Conservation (phyloP, 2,329 filamentous ascomycete species). For the Cytospora leucostoma region DNA sequence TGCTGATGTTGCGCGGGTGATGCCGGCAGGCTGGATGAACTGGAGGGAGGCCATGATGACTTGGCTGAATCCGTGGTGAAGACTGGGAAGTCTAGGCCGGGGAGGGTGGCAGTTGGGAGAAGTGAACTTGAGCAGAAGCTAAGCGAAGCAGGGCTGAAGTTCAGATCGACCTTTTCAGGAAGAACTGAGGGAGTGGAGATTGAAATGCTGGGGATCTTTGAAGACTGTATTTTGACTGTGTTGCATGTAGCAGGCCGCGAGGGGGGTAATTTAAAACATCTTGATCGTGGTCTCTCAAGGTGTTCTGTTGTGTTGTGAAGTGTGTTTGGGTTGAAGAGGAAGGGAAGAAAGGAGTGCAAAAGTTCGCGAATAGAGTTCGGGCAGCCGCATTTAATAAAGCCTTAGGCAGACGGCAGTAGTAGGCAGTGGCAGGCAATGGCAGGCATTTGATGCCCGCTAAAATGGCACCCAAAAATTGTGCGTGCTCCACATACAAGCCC, state of each 20-base stretch:
- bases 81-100: constrained; percentile 68
- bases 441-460: no score
- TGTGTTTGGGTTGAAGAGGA: constrained; percentile 39
- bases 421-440: neutral
- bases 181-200: constrained; percentile 57
- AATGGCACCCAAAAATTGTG: neutral
- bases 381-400: constrained; percentile 43
- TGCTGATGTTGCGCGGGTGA: constrained; percentile 58
- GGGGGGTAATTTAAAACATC: constrained; percentile 59
- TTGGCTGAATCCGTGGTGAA: constrained; percentile 78
- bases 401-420: neutral
- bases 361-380: constrained; percentile 32
- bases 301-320: constrained; percentile 36
- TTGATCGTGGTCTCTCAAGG: constrained; percentile 47
- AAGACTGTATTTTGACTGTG: constrained; percentile 55
- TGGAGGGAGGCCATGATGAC: constrained; percentile 80
- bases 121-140: constrained; percentile 60
- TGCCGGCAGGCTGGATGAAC: constrained; percentile 64
- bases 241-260: constrained; percentile 38
- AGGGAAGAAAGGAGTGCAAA: constrained; percentile 36
- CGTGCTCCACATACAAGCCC: neutral
- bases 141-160: constrained; percentile 60
- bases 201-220: constrained; percentile 39
- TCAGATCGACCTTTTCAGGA: constrained; percentile 64
- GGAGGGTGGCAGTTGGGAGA: constrained; percentile 59